A percentile compares a stretch with the other conserved stretches of the same genome.
Conservation (phyloP, 2,329 filamentous ascomycete genomes). For the Pestalotiopsis sp. region DNA sequence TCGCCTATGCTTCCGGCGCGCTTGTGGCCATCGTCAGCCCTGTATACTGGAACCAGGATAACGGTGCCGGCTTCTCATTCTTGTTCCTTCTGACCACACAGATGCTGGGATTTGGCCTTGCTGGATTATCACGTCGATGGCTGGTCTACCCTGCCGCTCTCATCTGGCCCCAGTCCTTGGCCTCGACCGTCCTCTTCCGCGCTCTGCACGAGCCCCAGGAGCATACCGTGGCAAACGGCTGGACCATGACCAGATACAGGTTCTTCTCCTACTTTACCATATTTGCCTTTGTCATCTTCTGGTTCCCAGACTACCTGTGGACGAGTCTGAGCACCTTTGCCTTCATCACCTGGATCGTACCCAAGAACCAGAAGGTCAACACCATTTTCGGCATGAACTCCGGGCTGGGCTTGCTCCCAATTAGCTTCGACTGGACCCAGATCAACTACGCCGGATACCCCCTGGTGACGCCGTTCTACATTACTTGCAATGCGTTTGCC, state of each 20-base stretch:
- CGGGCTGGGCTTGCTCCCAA: constrained; percentile 27
- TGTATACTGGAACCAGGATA: constrained; percentile 34
- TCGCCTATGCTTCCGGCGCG: constrained; percentile 15
- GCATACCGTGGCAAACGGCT: constrained; percentile 32
- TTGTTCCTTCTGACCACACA: constrained; percentile 32
- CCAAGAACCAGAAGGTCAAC: constrained; percentile 20
- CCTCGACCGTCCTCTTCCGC: constrained; percentile 35
- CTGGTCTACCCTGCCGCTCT: constrained; percentile 36
- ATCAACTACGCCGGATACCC: constrained; percentile 31
- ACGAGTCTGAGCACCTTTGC: constrained; percentile 24
- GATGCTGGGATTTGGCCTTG: constrained; percentile 35
- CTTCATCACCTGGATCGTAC: constrained; percentile 23
- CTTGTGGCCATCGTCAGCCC: constrained; percentile 34
- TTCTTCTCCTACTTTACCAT: constrained; percentile 35
- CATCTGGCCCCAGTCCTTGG: constrained; percentile 35
- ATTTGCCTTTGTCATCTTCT: constrained; percentile 28
- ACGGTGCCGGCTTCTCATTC: constrained; percentile 32
- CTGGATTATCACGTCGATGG: constrained; percentile 34
- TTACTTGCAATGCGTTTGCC: constrained; percentile 30
- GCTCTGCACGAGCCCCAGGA: constrained; percentile 31
- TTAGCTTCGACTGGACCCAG: constrained; percentile 35
- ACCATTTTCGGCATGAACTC: constrained; percentile 19
- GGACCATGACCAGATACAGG: constrained; percentile 34
- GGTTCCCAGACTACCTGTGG: constrained; percentile 24
- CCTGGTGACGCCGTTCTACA: constrained; percentile 32